These are phyloP conservation scores for Calocera viscosa DNA, from an alignment of 768 basidiomycete species.

Conservation along the genomic window DNA sequence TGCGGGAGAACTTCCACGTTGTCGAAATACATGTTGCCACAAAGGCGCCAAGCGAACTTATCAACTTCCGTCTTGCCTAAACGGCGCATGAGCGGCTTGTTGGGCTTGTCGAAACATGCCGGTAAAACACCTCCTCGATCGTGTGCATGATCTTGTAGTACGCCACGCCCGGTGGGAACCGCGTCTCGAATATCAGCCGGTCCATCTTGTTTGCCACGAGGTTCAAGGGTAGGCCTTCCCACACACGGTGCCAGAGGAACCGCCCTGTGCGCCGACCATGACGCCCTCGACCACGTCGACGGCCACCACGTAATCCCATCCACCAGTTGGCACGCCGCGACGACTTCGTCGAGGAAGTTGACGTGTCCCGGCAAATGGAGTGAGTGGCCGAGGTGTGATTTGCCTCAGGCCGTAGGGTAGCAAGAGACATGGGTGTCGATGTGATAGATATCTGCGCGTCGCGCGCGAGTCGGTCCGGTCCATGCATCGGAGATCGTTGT, in stretches of 20 bases:
- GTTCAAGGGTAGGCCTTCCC: conserved; percentile 79
- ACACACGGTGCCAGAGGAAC: conserved; percentile 75
- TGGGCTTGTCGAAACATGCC: too few species aligned
- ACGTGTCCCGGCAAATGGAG: conserved; percentile 98
- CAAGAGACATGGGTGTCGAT: conserved; percentile 89
- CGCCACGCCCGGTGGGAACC: conserved; percentile 89
- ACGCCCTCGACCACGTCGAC: conserved; percentile 99
- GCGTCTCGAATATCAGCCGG: conserved; percentile 86
- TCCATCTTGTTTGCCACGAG: conserved; percentile 97
- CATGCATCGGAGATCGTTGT: conserved; percentile 85
- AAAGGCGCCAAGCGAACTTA: conserved; percentile 78
- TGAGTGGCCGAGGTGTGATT: conserved; percentile 85
- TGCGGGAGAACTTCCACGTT: conserved; percentile 79
- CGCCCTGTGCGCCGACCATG: conserved; percentile 88
- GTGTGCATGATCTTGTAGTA: conserved; percentile 99
- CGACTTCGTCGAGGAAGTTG: conserved; percentile 97
- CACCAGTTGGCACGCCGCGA: conserved; percentile 67
- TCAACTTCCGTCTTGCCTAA: conserved; percentile 79
- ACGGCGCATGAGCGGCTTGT: conserved; percentile 70
- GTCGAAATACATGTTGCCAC: conserved; percentile 98
- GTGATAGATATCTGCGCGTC: conserved; percentile 89
- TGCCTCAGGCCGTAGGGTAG: conserved; percentile 69
- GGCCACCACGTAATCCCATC: conserved; percentile 87
- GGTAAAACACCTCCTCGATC: conserved; percentile 97
- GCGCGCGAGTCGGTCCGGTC: conserved; percentile 81